Evolutionary conservation across 2,329 filamentous ascomycete genomes (phyloP).

Genomic region (Blastomyces emzantsi): DNA sequence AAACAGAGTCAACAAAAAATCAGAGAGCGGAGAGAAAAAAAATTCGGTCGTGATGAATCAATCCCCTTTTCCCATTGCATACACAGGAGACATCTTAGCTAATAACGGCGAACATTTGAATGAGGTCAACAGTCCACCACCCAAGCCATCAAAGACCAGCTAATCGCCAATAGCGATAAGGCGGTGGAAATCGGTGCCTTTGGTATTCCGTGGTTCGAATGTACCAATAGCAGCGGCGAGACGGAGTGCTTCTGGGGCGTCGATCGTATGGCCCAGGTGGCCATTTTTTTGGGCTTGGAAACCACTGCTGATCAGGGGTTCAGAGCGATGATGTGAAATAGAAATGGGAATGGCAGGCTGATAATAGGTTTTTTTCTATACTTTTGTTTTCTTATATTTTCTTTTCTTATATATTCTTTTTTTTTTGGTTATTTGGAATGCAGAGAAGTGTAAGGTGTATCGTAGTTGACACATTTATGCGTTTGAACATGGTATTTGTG

Average conservation of each 20-base stretch:
- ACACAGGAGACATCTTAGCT: background rate
- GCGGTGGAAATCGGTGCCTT: slow-evolving; percentile 49
- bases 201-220: slow-evolving; percentile 52
- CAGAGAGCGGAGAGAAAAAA: too few relatives aligned
- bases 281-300: slow-evolving; percentile 46
- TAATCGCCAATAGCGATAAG: slow-evolving; percentile 43
- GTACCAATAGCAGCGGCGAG: slow-evolving; percentile 45
- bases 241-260: slow-evolving; percentile 52
- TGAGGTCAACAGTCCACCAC: slow-evolving; percentile 18
- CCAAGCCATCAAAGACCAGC: slow-evolving; percentile 38
- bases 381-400: too few relatives aligned
- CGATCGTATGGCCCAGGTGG: slow-evolving; percentile 50
- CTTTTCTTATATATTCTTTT: too few relatives aligned
- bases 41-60: background rate
- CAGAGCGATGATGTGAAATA: slow-evolving; percentile 15
- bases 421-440: too few relatives aligned
- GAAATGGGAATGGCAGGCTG: background rate
- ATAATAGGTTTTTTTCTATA: too few relatives aligned
- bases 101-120: background rate
- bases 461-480: too few relatives aligned
- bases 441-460: too few relatives aligned
- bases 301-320: slow-evolving; percentile 24
- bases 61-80: background rate
- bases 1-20: background rate
- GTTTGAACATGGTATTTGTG: background rate